These are phyloP conservation scores for Dactylonectria macrodidyma DNA, from an alignment of 2,329 filamentous ascomycete genomes.

Conservation along the genomic window DNA sequence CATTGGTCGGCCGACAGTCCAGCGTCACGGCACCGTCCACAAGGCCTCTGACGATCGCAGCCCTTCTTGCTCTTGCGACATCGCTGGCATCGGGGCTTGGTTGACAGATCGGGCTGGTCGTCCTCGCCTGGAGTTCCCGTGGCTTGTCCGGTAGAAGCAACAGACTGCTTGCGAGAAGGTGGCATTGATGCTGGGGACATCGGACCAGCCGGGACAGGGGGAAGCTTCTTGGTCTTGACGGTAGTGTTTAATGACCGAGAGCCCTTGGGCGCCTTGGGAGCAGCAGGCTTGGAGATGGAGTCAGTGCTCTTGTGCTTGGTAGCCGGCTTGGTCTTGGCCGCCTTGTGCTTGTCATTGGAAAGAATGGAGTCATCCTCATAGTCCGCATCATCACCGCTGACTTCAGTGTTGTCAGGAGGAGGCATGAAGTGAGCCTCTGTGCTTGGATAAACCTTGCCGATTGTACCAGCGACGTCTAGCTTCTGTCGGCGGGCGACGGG, in stretches of 20 bases:
- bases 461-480: constrained; percentile 60
- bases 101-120: constrained; percentile 92
- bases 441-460: constrained; percentile 65
- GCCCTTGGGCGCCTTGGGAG: constrained; percentile 60
- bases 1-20: constrained; percentile 94
- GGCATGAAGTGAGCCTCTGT: constrained; percentile 68
- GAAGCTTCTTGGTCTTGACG: constrained; percentile 68
- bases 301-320: constrained; percentile 59
- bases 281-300: constrained; percentile 50
- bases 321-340: constrained; percentile 53
- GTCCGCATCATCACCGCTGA: constrained; percentile 54
- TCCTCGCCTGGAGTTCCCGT: constrained; percentile 78
- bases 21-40: constrained; percentile 94
- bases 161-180: constrained; percentile 82
- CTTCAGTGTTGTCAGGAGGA: constrained; percentile 63
- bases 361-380: constrained; percentile 53
- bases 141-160: constrained; percentile 69
- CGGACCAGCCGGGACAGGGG: constrained; percentile 57
- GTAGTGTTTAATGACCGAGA: constrained; percentile 54
- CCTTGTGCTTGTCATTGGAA: constrained; percentile 58
- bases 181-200: constrained; percentile 79
- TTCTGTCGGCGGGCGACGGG: constrained; percentile 73
- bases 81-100: constrained; percentile 96
- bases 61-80: constrained; percentile 99
- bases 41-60: constrained; percentile 95